These are phyloP conservation scores for Apiotrichum gracile DNA, from an alignment of 1,284 basidiomycete species.

Conservation along the genomic window DNA sequence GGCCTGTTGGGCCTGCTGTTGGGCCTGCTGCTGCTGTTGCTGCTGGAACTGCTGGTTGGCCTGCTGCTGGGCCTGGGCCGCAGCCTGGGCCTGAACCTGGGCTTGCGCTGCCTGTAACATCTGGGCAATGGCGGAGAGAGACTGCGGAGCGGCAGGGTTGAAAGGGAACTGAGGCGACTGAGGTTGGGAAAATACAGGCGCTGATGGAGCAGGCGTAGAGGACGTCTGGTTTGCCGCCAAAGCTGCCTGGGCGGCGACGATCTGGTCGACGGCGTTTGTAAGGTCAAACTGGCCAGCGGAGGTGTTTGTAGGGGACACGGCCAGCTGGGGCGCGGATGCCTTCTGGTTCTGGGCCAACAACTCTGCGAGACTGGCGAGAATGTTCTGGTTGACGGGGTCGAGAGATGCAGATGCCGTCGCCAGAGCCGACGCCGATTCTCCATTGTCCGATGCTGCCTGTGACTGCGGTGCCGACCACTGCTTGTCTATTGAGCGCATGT, in stretches of 20 bases:
- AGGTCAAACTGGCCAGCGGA: background rate
- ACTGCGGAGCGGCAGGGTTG: background rate
- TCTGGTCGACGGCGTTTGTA: background rate
- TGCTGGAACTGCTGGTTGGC: constrained; percentile 2
- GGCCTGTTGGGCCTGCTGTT: constrained; percentile 3
- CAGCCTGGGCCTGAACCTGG: constrained; percentile 2
- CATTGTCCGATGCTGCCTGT: background rate
- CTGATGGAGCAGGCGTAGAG: background rate
- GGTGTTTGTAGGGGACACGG: background rate
- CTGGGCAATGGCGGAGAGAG: background rate
- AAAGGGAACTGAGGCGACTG: constrained; percentile 3
- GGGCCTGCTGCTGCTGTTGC: constrained; percentile 6
- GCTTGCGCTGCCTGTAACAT: constrained; percentile 9
- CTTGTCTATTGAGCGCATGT: background rate
- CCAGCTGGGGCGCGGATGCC: background rate
- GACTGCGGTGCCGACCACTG: background rate
- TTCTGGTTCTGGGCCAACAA: constrained; percentile 6
- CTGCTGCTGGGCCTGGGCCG: constrained; percentile 4
- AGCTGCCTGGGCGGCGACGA: background rate
- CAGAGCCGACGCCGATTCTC: background rate
- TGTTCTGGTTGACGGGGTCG: constrained; percentile 8
- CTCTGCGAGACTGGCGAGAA: constrained; percentile 9
- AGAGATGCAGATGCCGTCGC: background rate
- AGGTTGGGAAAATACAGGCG: background rate
- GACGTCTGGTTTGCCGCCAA: background rate